phyloP scores from a whole-genome alignment of 1,139 yeast species.

The Zygoascus hellenicus region DNA sequence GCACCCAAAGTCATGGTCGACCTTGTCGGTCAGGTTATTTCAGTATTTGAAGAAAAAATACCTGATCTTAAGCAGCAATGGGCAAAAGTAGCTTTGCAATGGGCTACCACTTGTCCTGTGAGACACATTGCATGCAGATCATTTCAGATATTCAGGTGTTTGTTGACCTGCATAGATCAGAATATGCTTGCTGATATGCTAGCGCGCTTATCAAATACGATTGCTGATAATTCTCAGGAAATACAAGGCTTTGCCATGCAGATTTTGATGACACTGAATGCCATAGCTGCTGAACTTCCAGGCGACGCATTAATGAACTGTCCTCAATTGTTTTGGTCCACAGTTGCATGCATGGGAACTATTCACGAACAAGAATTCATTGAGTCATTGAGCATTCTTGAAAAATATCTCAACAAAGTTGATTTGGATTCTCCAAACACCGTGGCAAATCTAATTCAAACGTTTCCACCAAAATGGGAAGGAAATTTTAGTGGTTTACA shows the following conservation, averaged over 20 bases:
- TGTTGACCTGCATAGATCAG: conserved; percentile 73
- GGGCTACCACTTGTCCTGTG: conserved; percentile 99
- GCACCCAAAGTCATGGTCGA: conserved; percentile 85
- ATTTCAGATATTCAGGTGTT: conserved; percentile 82
- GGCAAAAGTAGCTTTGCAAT: conserved; percentile 75
- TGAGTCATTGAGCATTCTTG: conserved; percentile 74
- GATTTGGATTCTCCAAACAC: conserved; percentile 84
- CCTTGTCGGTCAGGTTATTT: conserved; percentile 60
- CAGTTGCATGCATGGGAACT: conserved; percentile 86
- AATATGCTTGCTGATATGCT: conserved; percentile 91
- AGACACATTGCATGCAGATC: conserved; percentile 96
- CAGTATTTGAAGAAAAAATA: conserved; percentile 43
- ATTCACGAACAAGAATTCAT: conserved; percentile 90
- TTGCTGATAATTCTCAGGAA: conserved; percentile 80
- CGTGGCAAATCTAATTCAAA: conserved; percentile 70
- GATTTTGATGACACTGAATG: conserved; percentile 89
- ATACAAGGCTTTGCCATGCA: conserved; percentile 98
- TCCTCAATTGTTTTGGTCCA: conserved; percentile 94
- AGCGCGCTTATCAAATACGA: conserved; percentile 85
- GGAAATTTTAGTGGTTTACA: conserved; percentile 89
- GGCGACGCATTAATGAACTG: conserved; percentile 74
- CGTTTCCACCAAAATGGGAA: conserved; percentile 95
- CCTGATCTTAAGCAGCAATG: conserved; percentile 68
- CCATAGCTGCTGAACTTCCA: conserved; percentile 79
- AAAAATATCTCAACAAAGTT: conserved; percentile 79